Evolutionary conservation across 257 asterid species (phyloP), one percentile per base, ranked within the genome.

Genomic region (Penstemon davidsonii): DNA sequence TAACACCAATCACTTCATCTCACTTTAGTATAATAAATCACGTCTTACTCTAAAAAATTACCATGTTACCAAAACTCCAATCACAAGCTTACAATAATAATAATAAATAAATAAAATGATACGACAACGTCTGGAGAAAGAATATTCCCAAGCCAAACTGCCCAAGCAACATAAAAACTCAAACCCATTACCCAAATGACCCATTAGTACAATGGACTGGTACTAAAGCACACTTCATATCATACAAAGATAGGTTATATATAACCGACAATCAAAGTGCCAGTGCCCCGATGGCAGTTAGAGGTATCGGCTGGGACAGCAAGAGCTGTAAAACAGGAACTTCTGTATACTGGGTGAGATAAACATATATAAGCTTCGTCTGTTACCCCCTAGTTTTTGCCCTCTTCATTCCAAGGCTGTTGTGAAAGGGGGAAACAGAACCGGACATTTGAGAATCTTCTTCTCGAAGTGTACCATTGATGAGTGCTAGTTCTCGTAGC

Each of bases 331-430:
- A 68, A 74, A 75, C 51, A 42, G 71, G 64, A 71, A 72, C 75
- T 72, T 84, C 78, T 68, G 72, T 73, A 68, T 72, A 68, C 60
- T 53, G 67, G 75, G 44, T 66, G 66, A 62, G 76, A 66, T 15
- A 63, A 65, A 66, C 50, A 68, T 10, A 10, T 45, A 39, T 72
- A 52, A 70, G 68, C 70, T 74, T 73, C 77, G 36, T 59, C 64
- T 25, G 67, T 86, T 65, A 93, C 79, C 87, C 97, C 85, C 91
- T 72, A 37, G 97, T 94, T 75, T 94, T 94, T 39, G 99, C 99
- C 79, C 99, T 88, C 85, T 94, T 94, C 99, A 94, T 91, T 63
- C 96, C 97, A 7, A 91, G 95, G 80, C 79, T 91, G 90, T 78
- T 84, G 80, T 92, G 77, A 73, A 94, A 91, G 47, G 99, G 99